Percentiles rank a stretch among this genome's conserved stretches.
Conservation (phyloP, 2,329 filamentous ascomycete species). For the Aspergillus eucalypticola region DNA sequence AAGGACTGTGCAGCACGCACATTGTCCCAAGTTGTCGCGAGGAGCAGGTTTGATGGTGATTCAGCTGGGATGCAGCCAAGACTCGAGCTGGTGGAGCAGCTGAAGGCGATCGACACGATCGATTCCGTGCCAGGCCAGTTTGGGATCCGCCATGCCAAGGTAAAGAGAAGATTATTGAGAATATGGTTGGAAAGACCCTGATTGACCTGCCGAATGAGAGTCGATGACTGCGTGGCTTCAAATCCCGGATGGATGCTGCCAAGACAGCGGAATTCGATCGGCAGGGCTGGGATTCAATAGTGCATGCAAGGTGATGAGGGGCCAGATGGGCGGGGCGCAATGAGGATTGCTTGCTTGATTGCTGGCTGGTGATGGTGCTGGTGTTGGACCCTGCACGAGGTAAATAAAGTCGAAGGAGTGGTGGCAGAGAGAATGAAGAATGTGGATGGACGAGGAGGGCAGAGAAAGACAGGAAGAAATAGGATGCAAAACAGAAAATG, state of each 20-base stretch:
- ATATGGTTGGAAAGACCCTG: not conserved
- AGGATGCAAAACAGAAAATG: not conserved
- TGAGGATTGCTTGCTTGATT: not conserved
- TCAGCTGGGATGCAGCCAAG: not conserved
- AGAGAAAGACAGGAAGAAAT: not conserved
- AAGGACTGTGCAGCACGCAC: not conserved
- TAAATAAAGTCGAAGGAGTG: not conserved
- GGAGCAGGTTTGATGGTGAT: not conserved
- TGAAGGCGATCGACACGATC: not conserved
- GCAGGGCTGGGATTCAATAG: conserved; percentile 14
- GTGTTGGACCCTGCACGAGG: not conserved
- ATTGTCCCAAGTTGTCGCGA: not conserved
- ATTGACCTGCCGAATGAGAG: not conserved
- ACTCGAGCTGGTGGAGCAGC: not conserved
- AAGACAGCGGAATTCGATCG: not conserved
- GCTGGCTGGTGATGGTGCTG: not conserved
- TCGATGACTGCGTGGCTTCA: not conserved
- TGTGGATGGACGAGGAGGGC: not conserved
- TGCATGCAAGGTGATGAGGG: conserved; percentile 13
- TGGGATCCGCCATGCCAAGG: not conserved
- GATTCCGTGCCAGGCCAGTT: not conserved
- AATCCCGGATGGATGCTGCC: not conserved
- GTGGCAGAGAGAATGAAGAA: not conserved
- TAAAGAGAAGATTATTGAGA: not conserved
- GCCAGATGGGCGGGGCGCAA: not conserved